Base-by-base conservation (phyloP, 768 basidiomycete species). In the Lactifluus subvellereus region DNA sequence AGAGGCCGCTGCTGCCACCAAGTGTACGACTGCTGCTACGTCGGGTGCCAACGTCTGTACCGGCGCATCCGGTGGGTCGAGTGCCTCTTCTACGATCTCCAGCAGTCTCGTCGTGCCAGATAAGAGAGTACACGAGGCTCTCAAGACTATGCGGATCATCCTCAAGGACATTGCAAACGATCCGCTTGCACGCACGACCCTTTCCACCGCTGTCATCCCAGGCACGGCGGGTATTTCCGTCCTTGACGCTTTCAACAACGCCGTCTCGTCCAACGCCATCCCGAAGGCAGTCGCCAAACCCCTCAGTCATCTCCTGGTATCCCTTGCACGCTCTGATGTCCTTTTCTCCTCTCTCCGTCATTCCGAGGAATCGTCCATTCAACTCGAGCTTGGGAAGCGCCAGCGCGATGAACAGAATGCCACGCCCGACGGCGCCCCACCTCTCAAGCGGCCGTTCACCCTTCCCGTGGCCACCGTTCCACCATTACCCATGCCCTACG, bases 331-430 rank as follows among this genome's bases (percentile, higher is more conserved):
- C 59, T 88, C 86, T 0, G 84, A 86, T 52, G 70, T 73, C 10
- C 79, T 91, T 6, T 91, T 91, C 69, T 81, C 84, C 2, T 81
- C 78, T 18, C 77, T 88, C 64, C 82, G 82, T 50, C 84, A 82
- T 59, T 87, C 86, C 8, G 82, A 85, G 57, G 82, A 84, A 14
- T 74, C 87, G 30, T 79, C 82, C 0, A 77, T 83, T 5, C 82
- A 86, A 64, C 80, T 86, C 1, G 83, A 87, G 70, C 84, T 81
- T 66, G 85, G 86, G n/a, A 91, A 91, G 71, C 83, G 89, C 47
- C 90, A 88, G 72, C 82, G 88, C 4, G 85, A 85, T 60, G 80
- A 82, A 42, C 37, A 27, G 1, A 55, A 57, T 20, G n/a, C n/a
- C 16, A 30, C 5, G 7, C 40, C 37, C 61, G 74, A 72, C 27